A percentile compares a stretch with the other conserved stretches of the same genome.
Conservation (phyloP, 805 yeast species). For the Middelhovenomyces tepae region DNA sequence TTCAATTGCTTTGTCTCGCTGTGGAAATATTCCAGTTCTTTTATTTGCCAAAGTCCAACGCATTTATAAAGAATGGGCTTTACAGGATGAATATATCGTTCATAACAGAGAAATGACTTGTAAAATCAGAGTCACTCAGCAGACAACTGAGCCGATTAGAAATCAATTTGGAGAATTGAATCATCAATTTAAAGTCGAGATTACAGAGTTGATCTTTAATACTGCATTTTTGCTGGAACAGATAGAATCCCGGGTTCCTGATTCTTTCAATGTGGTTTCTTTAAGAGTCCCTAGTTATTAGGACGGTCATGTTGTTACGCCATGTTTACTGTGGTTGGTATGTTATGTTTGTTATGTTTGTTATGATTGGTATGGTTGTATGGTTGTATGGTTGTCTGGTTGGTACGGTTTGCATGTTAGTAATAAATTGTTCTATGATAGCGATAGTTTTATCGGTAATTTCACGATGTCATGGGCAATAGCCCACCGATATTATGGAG, state of each 20-base stretch:
- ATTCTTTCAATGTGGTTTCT: too few species aligned
- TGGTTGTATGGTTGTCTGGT: too few species aligned
- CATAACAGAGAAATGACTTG: slow-evolving; percentile 11
- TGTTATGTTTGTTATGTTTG: too few species aligned
- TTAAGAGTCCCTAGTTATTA: too few species aligned
- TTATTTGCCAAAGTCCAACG: slow-evolving; percentile 8
- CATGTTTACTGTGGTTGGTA: too few species aligned
- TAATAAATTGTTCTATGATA: too few species aligned
- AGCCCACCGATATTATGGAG: too few species aligned
- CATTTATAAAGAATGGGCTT: slow-evolving; percentile 12
- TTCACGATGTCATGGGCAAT: too few species aligned
- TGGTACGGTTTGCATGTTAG: too few species aligned
- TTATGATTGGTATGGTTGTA: too few species aligned
- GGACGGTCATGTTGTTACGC: too few species aligned
- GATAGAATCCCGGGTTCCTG: slow-evolving; percentile 4
- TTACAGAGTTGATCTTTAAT: slow-evolving; percentile 11
- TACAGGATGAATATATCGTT: slow-evolving; percentile 11
- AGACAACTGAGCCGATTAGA: slow-evolving; percentile 6
- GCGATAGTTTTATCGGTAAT: too few species aligned
- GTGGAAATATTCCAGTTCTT: slow-evolving; percentile 5
- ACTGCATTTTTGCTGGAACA: slow-evolving; percentile 10
- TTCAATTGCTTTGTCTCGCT: slow-evolving; percentile 3
- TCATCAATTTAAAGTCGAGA: slow-evolving; percentile 7
- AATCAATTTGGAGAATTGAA: slow-evolving; percentile 9
- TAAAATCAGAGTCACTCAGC: slow-evolving; percentile 7